Conservation (phyloP, 306 rosid species). For the Cucurbita moschata region DNA sequence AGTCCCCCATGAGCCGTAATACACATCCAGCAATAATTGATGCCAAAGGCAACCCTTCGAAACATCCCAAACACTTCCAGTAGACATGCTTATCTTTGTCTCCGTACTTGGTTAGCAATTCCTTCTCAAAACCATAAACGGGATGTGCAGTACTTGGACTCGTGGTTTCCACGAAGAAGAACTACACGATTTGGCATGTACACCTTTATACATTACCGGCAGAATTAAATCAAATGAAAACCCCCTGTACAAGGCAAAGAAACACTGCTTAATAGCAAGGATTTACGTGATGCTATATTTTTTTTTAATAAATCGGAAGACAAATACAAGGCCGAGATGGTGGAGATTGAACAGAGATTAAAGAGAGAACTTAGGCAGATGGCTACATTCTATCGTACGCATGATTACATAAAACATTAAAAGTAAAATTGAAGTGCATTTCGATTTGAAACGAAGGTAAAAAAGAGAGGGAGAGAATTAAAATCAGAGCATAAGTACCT, state of each 20-base stretch:
- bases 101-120: conserved; percentile 58
- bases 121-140: conserved; percentile 81
- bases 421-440: not conserved
- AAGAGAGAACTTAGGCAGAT: not conserved
- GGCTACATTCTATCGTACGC: not conserved
- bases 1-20: conserved; percentile 86
- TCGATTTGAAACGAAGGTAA: not conserved
- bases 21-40: conserved; percentile 58
- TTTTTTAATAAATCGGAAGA: not conserved
- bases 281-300: not conserved
- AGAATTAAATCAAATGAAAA: not conserved
- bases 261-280: not conserved
- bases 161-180: conserved; percentile 78
- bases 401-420: not conserved
- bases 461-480: not conserved
- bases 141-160: conserved; percentile 84
- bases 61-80: conserved; percentile 80
- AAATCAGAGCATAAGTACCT: conserved; percentile 16
- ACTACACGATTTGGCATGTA: conserved; percentile 43
- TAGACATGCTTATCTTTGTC: conserved; percentile 75
- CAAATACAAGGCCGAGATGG: not conserved
- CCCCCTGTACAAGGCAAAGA: not conserved
- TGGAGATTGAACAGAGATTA: not conserved
- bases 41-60: conserved; percentile 87
- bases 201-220: conserved; percentile 27